phyloP scores from a whole-genome alignment of 495 filamentous ascomycete genomes.

The Tuber calosporum region DNA sequence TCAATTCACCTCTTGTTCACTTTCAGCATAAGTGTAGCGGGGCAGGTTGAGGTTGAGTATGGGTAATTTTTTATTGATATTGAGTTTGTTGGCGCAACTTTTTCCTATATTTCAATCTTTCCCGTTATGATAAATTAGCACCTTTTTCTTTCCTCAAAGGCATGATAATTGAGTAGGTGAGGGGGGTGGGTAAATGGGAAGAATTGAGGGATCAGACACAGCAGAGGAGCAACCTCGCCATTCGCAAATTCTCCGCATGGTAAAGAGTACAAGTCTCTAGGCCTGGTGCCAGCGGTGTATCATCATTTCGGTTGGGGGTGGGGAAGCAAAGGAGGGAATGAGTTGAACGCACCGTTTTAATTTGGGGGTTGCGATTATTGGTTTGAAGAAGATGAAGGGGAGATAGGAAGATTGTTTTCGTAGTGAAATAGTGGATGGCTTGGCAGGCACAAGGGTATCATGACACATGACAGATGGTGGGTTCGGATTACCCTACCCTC shows the following conservation, averaged over 20 bases:
- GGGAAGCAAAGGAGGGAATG: neutral
- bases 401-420: neutral
- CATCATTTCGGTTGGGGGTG: conserved; percentile 28
- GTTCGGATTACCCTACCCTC: neutral
- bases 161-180: neutral
- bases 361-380: neutral
- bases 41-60: neutral
- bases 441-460: too few species aligned
- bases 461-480: too few species aligned
- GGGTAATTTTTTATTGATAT: neutral
- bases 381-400: neutral
- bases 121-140: neutral
- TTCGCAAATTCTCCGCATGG: conserved; percentile 39
- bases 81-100: neutral
- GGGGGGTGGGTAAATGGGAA: neutral
- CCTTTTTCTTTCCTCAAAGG: neutral
- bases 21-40: neutral
- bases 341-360: neutral
- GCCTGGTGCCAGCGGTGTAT: conserved; percentile 41
- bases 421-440: neutral
- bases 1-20: neutral
- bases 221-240: conserved; percentile 33
- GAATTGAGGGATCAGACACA: conserved; percentile 20
- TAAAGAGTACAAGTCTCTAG: conserved; percentile 43
- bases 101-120: neutral